These are phyloP conservation scores for Hygrophoropsis aurantiaca DNA, from an alignment of 768 basidiomycete species.

Conservation along the genomic window DNA sequence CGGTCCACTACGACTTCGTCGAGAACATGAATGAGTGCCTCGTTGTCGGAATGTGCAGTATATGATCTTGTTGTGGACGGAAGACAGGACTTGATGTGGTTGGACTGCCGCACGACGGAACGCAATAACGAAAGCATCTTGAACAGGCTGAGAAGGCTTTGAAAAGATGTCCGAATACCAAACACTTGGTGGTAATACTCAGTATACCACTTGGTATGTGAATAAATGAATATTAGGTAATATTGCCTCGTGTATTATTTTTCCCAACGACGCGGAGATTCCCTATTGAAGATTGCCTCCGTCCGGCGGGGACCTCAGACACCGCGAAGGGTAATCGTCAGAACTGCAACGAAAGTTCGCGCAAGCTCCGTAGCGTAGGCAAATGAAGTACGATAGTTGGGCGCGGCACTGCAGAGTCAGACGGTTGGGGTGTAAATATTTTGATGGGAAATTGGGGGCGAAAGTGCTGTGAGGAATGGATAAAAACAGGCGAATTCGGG, in stretches of 20 bases:
- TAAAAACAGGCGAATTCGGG: no score
- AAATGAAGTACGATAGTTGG: not conserved
- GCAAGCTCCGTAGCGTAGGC: conserved; percentile 3
- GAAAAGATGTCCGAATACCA: no score
- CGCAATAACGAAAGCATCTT: conserved; percentile 12
- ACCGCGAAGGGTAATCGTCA: not conserved
- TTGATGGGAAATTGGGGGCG: no score
- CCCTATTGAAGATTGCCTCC: conserved; percentile 1
- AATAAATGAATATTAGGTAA: no score
- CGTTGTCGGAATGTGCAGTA: conserved; percentile 14
- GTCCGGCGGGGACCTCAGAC: conserved; percentile 4
- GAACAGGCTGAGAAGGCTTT: no score
- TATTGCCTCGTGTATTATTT: not conserved
- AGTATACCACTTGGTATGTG: no score
- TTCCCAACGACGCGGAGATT: conserved; percentile 6
- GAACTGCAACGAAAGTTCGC: not conserved
- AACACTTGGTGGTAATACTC: no score
- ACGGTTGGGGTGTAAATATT: no score
- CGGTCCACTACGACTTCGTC: conserved; percentile 10
- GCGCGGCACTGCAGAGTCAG: not conserved
- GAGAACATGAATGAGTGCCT: conserved; percentile 22
- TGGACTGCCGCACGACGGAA: conserved; percentile 6
- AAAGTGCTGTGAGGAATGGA: no score
- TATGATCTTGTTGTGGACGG: not conserved
- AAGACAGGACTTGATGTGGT: not conserved